These are phyloP conservation scores for Aspergillus fijiensis DNA, from an alignment of 2,329 filamentous ascomycete genomes.

Conservation along the genomic window DNA sequence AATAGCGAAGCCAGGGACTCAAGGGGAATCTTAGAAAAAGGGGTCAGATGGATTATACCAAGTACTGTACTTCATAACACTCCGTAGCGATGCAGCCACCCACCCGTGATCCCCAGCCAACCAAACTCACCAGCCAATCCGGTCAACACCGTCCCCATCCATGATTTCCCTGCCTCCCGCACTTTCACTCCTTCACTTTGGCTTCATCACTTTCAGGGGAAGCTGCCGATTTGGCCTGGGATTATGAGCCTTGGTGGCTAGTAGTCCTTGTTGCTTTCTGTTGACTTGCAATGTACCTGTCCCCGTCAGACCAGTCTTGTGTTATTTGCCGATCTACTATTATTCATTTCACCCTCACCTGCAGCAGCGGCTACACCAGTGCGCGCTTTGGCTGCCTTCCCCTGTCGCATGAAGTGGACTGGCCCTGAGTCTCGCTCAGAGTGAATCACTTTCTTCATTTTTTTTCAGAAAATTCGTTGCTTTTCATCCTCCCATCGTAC, in stretches of 20 bases:
- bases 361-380: not conserved
- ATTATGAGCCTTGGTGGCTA: not conserved
- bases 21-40: no score
- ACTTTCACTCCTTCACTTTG: not conserved
- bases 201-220: not conserved
- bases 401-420: not conserved
- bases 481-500: not conserved
- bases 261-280: not conserved
- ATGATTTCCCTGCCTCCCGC: not conserved
- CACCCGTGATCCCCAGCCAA: not conserved
- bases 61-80: no score
- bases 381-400: not conserved
- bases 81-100: no score
- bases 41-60: no score
- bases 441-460: not conserved
- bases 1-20: no score
- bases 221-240: not conserved
- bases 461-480: not conserved
- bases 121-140: not conserved
- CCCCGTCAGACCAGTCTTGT: not conserved
- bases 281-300: not conserved
- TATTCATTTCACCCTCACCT: not conserved
- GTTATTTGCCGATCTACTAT: not conserved
- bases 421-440: not conserved
- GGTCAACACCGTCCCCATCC: not conserved